Base-by-base conservation (phyloP, 805 yeast genomes). In the Candida koratica region DNA sequence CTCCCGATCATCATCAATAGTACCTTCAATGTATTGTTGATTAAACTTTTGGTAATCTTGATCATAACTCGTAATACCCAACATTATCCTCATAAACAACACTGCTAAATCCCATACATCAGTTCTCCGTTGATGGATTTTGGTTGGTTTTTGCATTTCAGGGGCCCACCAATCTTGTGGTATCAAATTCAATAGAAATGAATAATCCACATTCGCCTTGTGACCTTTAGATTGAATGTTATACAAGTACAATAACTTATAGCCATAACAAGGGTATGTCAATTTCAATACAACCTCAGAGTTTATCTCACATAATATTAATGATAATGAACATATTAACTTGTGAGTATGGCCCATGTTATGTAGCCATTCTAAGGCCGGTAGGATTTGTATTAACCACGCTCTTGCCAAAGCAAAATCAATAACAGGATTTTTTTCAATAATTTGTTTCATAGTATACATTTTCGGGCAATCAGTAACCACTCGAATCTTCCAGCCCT, bases 41-140 rank as follows among this genome's bases (percentile, higher is more conserved):
- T 49, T 40, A 32, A 67, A 64, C 7, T 52, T 59, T 16, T 71
- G 75, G 8, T 75, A 68, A 1, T 75, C 60, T 1, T 12, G 18
- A 28, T 72, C 64, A 4, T 85, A 67, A 54, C 81, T 64, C 44
- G 83, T 78, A 12, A 79, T 69, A 25, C 57, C 58, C 8, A 64
- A 38, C 69, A 67, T 64, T 3, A 67, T 48, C 17, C 64, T 46
- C 39, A 60, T 39, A 46, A 90, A 81, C 5, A 84, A 56, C 0
- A 85, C 85, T 6, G 97, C 98, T 25, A 88, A 60, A 51, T 84
- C 84, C 97, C 97, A 93, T 7, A 93, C 82, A 62, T 93, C 98
- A 0, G 96, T 80, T 55, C 87, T 84, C 24, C 88, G 66, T 39
- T 81, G 81, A 10, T 84, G 81, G 38, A 70, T 23, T 58, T 49